Conservation (phyloP, 1,284 basidiomycete genomes). For the Vanrija humicola region DNA sequence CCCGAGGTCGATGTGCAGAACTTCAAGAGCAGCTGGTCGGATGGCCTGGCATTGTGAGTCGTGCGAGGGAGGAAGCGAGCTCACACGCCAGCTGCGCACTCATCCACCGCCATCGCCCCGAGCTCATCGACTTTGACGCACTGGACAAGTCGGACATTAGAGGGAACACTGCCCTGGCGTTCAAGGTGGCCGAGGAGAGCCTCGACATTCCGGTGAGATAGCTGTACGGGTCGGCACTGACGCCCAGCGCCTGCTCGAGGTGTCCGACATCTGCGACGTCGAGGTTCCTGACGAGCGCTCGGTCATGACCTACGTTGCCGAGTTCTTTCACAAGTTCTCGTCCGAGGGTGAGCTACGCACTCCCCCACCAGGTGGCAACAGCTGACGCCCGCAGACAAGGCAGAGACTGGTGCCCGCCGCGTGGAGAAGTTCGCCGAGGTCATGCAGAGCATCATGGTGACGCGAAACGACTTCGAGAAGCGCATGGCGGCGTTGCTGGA, state of each 20-base stretch:
- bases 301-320: slow-evolving; percentile 65
- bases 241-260: slow-evolving; percentile 82
- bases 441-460: slow-evolving; percentile 62
- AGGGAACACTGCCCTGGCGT: slow-evolving; percentile 78
- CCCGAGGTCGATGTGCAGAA: slow-evolving; percentile 87
- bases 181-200: slow-evolving; percentile 77
- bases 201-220: slow-evolving; percentile 77
- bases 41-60: slow-evolving; percentile 87
- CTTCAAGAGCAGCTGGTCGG: slow-evolving; percentile 87
- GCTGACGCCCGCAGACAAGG: slow-evolving; percentile 64
- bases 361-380: no score
- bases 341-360: slow-evolving; percentile 70
- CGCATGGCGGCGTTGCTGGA: slow-evolving; percentile 62
- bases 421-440: slow-evolving; percentile 95
- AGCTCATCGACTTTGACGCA: slow-evolving; percentile 78
- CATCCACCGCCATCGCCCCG: slow-evolving; percentile 94
- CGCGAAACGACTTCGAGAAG: slow-evolving; percentile 82
- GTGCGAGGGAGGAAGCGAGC: not conserved
- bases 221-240: not conserved
- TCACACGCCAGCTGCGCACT: slow-evolving; percentile 71
- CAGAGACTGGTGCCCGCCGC: slow-evolving; percentile 85
- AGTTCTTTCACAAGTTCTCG: slow-evolving; percentile 97
- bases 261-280: slow-evolving; percentile 90
- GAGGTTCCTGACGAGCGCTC: slow-evolving; percentile 86
- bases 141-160: slow-evolving; percentile 75